Conservation (phyloP, 805 yeast genomes). For the Teunomyces barrocoloradensis region DNA sequence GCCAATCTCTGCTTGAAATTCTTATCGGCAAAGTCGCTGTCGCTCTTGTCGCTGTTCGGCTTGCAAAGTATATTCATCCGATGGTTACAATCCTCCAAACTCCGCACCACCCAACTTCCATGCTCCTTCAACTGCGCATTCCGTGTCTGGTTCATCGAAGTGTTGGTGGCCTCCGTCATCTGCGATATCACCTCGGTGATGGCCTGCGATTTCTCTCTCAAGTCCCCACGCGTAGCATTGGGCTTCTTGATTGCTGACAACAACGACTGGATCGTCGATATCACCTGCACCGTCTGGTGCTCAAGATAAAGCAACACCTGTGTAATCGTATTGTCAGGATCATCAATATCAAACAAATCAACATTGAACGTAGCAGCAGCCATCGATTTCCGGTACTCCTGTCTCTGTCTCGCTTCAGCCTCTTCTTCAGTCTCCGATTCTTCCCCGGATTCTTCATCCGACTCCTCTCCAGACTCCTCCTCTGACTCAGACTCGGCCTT, state of each 20-base stretch:
- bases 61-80: constrained; percentile 75
- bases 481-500: constrained; percentile 18
- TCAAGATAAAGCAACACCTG: constrained; percentile 83
- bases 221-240: constrained; percentile 69
- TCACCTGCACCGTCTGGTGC: constrained; percentile 90
- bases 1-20: constrained; percentile 91
- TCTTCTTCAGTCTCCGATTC: constrained; percentile 20
- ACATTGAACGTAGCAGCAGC: constrained; percentile 63
- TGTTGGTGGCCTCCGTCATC: constrained; percentile 87
- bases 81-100: constrained; percentile 78
- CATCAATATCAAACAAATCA: constrained; percentile 74
- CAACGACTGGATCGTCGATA: constrained; percentile 81
- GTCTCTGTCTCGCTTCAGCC: constrained; percentile 39
- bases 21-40: constrained; percentile 74
- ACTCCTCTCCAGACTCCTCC: constrained; percentile 17
- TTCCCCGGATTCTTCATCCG: constrained; percentile 17
- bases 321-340: constrained; percentile 84
- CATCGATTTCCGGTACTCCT: constrained; percentile 45
- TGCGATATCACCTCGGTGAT: constrained; percentile 75
- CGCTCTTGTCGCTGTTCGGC: constrained; percentile 40
- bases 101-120: constrained; percentile 87
- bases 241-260: constrained; percentile 75
- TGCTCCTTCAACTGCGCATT: constrained; percentile 83
- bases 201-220: constrained; percentile 70
- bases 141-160: constrained; percentile 84